Conservation (phyloP, 371 early-diverging fungal genomes). For the Amoeboaphelidium protococcarum region DNA sequence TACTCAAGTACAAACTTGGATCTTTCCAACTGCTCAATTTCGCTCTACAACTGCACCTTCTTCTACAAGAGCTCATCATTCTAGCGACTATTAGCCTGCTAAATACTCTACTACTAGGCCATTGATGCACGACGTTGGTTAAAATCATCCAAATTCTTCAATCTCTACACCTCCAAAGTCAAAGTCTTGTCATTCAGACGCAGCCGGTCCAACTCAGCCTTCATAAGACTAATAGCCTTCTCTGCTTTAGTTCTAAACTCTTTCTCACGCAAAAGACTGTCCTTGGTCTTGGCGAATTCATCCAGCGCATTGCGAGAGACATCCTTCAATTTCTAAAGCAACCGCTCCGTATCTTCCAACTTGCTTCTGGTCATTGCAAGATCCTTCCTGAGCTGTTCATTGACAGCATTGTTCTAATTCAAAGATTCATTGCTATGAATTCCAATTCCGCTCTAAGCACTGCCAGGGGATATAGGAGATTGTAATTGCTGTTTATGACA, state of each 20-base stretch:
- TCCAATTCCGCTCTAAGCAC: not conserved
- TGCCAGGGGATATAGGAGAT: not conserved
- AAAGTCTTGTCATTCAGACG: too few species aligned
- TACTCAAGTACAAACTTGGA: too few species aligned
- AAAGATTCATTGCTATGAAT: not conserved
- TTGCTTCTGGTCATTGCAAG: constrained; percentile 3
- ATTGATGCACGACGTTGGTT: too few species aligned
- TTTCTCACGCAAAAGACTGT: not conserved
- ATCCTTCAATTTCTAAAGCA: constrained; percentile 6
- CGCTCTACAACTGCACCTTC: too few species aligned
- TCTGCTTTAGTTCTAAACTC: not conserved
- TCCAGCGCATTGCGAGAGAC: not conserved
- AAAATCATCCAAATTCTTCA: too few species aligned
- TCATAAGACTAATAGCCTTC: too few species aligned
- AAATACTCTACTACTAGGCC: too few species aligned
- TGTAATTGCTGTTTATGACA: not conserved
- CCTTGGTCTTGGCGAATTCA: not conserved
- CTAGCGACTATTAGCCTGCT: too few species aligned
- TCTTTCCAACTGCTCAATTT: too few species aligned
- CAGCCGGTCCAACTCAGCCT: too few species aligned
- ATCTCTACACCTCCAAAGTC: too few species aligned
- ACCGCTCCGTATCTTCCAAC: constrained; percentile 4
- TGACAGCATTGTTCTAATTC: constrained; percentile 1
- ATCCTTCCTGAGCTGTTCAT: constrained; percentile 4
- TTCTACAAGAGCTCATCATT: too few species aligned